phyloP scores from a whole-genome alignment of 1,284 basidiomycete species.

The Sanguinoderma infundibulare region DNA sequence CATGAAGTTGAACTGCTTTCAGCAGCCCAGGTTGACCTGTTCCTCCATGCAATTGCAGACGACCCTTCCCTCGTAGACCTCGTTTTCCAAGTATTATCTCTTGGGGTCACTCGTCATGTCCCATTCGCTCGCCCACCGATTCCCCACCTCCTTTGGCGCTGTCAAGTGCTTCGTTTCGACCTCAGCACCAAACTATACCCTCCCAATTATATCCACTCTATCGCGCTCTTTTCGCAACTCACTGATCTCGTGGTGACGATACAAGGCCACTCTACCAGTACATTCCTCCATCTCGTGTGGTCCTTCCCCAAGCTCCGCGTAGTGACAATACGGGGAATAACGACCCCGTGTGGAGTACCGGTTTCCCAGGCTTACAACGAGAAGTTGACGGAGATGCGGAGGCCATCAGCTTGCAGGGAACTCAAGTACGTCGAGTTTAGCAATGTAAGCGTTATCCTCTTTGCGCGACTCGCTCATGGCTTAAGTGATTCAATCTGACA shows the following conservation, averaged over 20 bases:
- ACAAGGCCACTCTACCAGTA: neutral
- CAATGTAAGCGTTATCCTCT: neutral
- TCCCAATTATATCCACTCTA: neutral
- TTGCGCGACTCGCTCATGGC: too few relatives aligned
- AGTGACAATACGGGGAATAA: neutral
- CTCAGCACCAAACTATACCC: neutral
- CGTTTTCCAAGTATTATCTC: neutral
- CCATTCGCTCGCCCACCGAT: neutral
- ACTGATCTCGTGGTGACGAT: neutral
- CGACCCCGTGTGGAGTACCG: neutral
- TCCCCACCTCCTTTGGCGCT: neutral
- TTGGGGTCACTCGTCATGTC: neutral
- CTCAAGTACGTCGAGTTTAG: neutral
- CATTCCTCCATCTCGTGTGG: neutral
- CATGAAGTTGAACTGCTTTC: neutral
- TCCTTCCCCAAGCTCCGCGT: neutral
- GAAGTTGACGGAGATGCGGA: neutral
- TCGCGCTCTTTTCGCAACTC: neutral
- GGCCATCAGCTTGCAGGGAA: neutral
- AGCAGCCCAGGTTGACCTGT: neutral
- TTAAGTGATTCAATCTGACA: too few relatives aligned
- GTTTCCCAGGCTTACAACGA: neutral
- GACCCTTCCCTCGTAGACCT: neutral
- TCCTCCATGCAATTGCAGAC: neutral
- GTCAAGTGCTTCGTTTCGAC: neutral